phyloP scores from a whole-genome alignment of 371 early-diverging fungal genomes.

The Saksenaea vasiformis region DNA sequence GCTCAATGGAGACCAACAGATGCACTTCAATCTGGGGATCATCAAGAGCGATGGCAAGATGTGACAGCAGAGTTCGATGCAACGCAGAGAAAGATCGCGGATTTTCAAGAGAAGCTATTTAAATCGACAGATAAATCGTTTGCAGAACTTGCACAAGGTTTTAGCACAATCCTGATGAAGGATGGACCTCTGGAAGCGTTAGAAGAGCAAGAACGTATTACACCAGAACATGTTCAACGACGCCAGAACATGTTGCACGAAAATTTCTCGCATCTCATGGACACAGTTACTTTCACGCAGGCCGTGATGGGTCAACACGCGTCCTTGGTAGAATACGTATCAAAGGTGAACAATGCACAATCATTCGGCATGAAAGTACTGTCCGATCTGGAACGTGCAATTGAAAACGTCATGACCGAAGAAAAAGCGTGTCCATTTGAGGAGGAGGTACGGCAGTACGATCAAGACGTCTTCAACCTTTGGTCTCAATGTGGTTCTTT shows the following conservation, averaged over 20 bases:
- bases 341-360: conserved; percentile 3
- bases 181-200: neutral
- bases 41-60: conserved; percentile 1
- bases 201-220: neutral
- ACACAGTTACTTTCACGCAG: conserved; percentile 19
- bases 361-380: conserved; percentile 8
- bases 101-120: neutral
- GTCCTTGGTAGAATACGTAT: conserved; percentile 16
- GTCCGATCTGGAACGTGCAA: conserved; percentile 13
- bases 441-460: conserved; percentile 11
- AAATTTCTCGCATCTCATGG: conserved; percentile 20
- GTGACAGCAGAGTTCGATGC: neutral
- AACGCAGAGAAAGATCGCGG: neutral
- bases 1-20: conserved; percentile 34
- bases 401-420: conserved; percentile 7
- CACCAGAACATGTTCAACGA: conserved; percentile 29
- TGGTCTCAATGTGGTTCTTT: conserved; percentile 24
- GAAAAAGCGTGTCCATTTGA: neutral
- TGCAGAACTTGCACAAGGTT: neutral
- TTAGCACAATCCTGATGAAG: neutral
- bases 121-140: neutral
- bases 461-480: conserved; percentile 14
- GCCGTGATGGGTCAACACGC: conserved; percentile 27
- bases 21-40: neutral
- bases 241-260: conserved; percentile 32